Conservation (phyloP, 106 monocot species). For the Dioscorea zingiberensis region DNA sequence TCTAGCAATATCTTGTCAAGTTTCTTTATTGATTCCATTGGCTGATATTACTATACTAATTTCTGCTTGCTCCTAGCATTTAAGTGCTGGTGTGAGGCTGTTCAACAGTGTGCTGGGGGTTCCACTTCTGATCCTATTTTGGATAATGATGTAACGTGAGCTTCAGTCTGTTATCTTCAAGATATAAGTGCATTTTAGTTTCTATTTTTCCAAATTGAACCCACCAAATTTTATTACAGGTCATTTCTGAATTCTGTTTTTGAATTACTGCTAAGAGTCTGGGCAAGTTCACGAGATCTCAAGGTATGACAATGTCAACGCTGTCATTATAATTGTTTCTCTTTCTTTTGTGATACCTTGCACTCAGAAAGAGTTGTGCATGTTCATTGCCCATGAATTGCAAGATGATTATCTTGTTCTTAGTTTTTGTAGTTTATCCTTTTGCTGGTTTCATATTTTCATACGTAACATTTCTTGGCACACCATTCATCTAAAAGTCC, state of each 20-base stretch:
- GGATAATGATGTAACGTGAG: slow-evolving; percentile 92
- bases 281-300: slow-evolving; percentile 82
- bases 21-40: slow-evolving; percentile 1
- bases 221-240: slow-evolving; percentile 30
- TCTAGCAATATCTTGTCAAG: background rate
- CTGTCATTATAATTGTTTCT: background rate
- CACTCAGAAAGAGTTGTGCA: background rate
- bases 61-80: slow-evolving; percentile 49
- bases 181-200: slow-evolving; percentile 55
- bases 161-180: slow-evolving; percentile 4
- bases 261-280: slow-evolving; percentile 80
- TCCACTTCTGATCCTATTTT: slow-evolving; percentile 47
- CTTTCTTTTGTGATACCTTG: background rate
- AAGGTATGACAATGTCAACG: slow-evolving; percentile 37
- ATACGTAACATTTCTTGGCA: background rate
- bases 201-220: slow-evolving; percentile 1
- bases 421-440: background rate
- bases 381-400: background rate
- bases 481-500: background rate
- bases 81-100: slow-evolving; percentile 93
- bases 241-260: slow-evolving; percentile 96
- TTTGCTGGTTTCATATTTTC: background rate
- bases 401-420: background rate
- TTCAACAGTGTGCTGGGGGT: slow-evolving; percentile 61
- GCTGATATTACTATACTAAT: background rate